Evolutionary conservation across 164 flowering plant species (phyloP).

Genomic region (Euptelea pleiosperma): DNA sequence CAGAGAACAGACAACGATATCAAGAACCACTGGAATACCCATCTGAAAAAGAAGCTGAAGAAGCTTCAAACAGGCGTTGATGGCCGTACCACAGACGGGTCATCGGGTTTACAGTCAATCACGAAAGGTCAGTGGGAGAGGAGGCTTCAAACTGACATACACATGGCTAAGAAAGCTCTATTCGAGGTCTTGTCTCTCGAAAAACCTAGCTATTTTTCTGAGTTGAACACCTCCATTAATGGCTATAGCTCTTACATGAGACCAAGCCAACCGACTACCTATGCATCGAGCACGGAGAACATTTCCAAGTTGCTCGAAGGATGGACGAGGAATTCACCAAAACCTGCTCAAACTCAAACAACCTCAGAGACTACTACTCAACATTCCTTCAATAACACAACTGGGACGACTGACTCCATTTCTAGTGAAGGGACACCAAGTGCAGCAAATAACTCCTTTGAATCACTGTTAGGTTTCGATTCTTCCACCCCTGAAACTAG

Average conservation of each 20-base stretch:
- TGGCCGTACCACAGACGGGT: constrained; percentile 17
- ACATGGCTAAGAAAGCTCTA: constrained; percentile 61
- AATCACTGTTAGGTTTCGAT: constrained; percentile 38
- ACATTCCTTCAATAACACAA: constrained; percentile 13
- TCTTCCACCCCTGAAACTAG: constrained; percentile 29
- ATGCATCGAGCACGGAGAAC: constrained; percentile 70
- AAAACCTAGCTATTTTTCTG: constrained; percentile 16
- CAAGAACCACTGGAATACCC: constrained; percentile 58
- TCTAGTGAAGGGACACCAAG: constrained; percentile 34
- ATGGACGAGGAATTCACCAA: constrained; percentile 46
- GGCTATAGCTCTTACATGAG: background rate
- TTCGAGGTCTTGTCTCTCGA: constrained; percentile 52
- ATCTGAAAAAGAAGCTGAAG: constrained; percentile 46
- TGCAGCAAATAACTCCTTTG: constrained; percentile 19
- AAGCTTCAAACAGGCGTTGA: constrained; percentile 28
- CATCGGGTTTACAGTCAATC: constrained; percentile 24
- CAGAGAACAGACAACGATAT: constrained; percentile 58
- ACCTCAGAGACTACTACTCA: constrained; percentile 24
- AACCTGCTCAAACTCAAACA: constrained; percentile 13
- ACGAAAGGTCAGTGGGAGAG: constrained; percentile 79
- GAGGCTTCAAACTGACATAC: constrained; percentile 68
- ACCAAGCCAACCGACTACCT: constrained; percentile 20
- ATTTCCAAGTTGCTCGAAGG: constrained; percentile 60
- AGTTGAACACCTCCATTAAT: constrained; percentile 14
- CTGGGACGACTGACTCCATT: constrained; percentile 8